Evolutionary conservation across 495 filamentous ascomycete species (phyloP), one percentile per base, ranked within the genome.

Genomic region (Gamarada debralockiae): DNA sequence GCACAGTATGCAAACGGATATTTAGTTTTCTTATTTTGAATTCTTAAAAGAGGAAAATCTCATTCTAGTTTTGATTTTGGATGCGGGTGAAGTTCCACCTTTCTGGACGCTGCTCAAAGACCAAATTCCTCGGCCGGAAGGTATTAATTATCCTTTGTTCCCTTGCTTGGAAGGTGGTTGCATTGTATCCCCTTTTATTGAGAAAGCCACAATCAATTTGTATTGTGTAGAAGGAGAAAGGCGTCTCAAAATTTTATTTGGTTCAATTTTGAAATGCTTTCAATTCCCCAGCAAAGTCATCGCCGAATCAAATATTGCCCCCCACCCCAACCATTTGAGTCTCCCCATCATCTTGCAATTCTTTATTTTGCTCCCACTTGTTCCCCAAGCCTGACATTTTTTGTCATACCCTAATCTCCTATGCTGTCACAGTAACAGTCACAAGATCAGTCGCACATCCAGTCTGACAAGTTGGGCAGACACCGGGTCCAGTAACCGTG

Each of bases 401-500:
- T 34, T 14, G 29, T 7, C 14, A 7, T 14, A 34, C 14, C 29
- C 29, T 34, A 7, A 34, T 34, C 29, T 34, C 7, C 14, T 18
- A n/a, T 18, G 17, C 29, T 25, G 50, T 58, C 9, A 40, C 50
- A 21, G 56, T 53, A 13, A 20, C 15, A 6, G 50, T 58, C 20
- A 23, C 29, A 10, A 36, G 27, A 9, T 24, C 27, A 9, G 56
- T 49, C 2, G 13, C 37, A 46, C 56, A 58, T 9, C 48, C 48
- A 44, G 22, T 47, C 27, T 56, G 47, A 34, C 53, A 56, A 8
- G 47, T 56, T 13, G 48, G 21, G 47, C 47, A 51, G 7, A 12
- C 4, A 5, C 14, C 29, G 8, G 27, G 17, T 0, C 18, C 31
- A 21, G 55, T 58, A 0, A 50, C 50, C 10, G 27, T 65, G 59